These are phyloP conservation scores for Tuber microsphaerosporum DNA, from an alignment of 495 filamentous ascomycete species.

Conservation along the genomic window DNA sequence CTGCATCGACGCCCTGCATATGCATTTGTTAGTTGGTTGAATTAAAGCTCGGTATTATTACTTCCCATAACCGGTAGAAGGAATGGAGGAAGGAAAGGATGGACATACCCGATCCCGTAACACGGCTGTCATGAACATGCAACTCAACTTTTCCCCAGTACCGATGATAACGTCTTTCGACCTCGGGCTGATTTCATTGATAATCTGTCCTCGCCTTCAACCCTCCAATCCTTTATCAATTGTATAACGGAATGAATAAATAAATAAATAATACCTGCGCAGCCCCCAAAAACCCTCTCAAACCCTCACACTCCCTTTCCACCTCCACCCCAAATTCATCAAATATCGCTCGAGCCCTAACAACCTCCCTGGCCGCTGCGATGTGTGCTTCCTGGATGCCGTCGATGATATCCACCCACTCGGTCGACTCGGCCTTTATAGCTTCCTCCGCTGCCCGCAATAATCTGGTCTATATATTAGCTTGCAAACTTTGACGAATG, in stretches of 20 bases:
- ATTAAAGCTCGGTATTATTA: not conserved
- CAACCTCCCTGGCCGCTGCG: conserved; percentile 55
- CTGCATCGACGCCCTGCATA: conserved; percentile 61
- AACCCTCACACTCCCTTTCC: conserved; percentile 59
- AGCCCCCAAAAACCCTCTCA: conserved; percentile 53
- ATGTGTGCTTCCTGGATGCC: conserved; percentile 69
- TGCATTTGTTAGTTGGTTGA: conserved; percentile 10
- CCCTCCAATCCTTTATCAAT: not conserved
- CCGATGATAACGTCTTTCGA: conserved; percentile 81
- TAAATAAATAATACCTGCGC: conserved; percentile 37
- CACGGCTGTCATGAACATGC: conserved; percentile 72
- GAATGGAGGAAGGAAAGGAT: too few species aligned
- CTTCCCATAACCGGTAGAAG: conserved; percentile 1
- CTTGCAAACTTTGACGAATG: not conserved
- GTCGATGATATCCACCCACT: conserved; percentile 62
- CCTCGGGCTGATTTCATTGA: conserved; percentile 63
- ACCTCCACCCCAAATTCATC: conserved; percentile 55
- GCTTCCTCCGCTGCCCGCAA: conserved; percentile 61
- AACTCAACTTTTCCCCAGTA: conserved; percentile 87
- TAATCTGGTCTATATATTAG: conserved; percentile 48
- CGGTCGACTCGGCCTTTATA: conserved; percentile 53
- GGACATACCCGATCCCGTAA: conserved; percentile 56
- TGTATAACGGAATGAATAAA: not conserved
- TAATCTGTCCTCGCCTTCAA: conserved; percentile 41
- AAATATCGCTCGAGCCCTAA: conserved; percentile 56